Base-by-base conservation (phyloP, 2,329 filamentous ascomycete genomes). In the Ciborinia camelliae region DNA sequence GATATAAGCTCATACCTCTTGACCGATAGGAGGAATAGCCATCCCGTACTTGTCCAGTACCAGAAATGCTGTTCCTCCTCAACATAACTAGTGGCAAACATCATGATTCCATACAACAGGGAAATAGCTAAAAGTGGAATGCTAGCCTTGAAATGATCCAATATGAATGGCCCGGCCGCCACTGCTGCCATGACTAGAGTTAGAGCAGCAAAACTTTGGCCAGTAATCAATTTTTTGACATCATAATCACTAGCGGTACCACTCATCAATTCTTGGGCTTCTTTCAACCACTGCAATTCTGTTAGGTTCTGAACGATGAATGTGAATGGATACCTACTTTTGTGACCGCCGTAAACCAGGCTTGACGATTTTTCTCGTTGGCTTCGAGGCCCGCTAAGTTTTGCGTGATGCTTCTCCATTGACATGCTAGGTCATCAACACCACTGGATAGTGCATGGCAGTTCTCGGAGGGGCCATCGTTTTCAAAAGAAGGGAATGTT, bases 31-130 rank as follows among this genome's bases (percentile, higher is more conserved):
- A 81, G 79, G 1, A 80, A 77, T 39, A 90, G 74, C 90, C 90
- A 96, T 8, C 86, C 84, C 0, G 89, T 87, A 0, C 89, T 84
- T 1, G 86, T 78, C 92, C 94, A 98, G 77, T 99, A 98, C 95
- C 95, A 99, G 75, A 97, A 97, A 70, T 98, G 92, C 58, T 99
- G 95, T 76, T 99, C 95, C 78, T 99, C 95, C 77, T 99, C 95
- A 2, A 99, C 92, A 75, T 95, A 99, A 73, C 93, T 98, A 75
- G 91, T 97, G 12, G 93, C 94, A 77, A 98, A 98, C 93, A 98
- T 98, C 86, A 97, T 96, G 45, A 86, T 76, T 1, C 88, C 87
- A 73, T 98, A 97, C 0, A 84, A 76, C 0, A 87, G 55, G 0
- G 84, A 84, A 37, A 87, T 79, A 2, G 82, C 68, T 4, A 79